A percentile compares a stretch with the other conserved stretches of the same genome.
phyloP scores from a whole-genome alignment of 2,329 filamentous ascomycete genomes.

The Talaromyces sp. region DNA sequence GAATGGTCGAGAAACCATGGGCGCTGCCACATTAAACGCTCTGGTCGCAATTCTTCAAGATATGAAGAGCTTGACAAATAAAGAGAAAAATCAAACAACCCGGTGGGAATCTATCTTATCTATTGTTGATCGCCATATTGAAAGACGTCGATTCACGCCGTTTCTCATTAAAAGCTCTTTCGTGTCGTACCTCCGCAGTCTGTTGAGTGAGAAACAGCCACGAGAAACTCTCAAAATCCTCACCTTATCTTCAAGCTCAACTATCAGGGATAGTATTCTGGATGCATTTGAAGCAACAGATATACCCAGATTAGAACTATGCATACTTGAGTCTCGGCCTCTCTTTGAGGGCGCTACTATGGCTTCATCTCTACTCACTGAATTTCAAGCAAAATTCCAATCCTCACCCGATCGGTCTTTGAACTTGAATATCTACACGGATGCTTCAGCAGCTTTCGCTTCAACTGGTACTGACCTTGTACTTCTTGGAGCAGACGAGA shows the following conservation, averaged over 20 bases:
- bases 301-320: constrained; percentile 53
- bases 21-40: constrained; percentile 57
- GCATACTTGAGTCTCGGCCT: constrained; percentile 68
- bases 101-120: constrained; percentile 26
- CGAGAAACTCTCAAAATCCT: constrained; percentile 52
- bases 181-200: constrained; percentile 25
- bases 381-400: constrained; percentile 25
- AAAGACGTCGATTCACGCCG: constrained; percentile 24
- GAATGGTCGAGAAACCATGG: constrained; percentile 68
- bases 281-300: constrained; percentile 41
- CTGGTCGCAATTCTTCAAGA: constrained; percentile 29
- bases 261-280: constrained; percentile 56
- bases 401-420: constrained; percentile 26
- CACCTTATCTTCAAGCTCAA: constrained; percentile 66
- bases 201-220: constrained; percentile 9
- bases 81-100: constrained; percentile 16
- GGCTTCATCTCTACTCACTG: constrained; percentile 44
- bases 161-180: constrained; percentile 30
- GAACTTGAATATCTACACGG: constrained; percentile 58
- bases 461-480: constrained; percentile 58
- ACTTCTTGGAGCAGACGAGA: constrained; percentile 66
- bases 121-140: constrained; percentile 30
- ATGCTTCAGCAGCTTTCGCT: constrained; percentile 62
- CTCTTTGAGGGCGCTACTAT: constrained; percentile 66
- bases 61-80: constrained; percentile 27